Evolutionary conservation across 306 rosid genomes (phyloP), one percentile per base, ranked within the genome.

Genomic region (Amphicarpaea edgeworthii): DNA sequence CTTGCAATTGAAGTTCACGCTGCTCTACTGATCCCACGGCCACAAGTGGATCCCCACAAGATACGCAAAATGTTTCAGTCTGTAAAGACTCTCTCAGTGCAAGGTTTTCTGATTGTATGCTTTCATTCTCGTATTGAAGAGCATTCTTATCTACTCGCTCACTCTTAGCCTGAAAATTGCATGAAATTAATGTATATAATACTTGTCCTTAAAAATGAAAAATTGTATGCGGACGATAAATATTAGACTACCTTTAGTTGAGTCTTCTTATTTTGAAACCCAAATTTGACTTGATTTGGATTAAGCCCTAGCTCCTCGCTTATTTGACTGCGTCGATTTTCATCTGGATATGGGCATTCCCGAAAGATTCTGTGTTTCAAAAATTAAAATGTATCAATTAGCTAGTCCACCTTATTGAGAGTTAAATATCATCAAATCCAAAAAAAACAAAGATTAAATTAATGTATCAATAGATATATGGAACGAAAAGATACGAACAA

Each of bases 201-300:
- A 67, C 62, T 14, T 45, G 20, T 28, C 19, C 4, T 8, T 21
- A 30, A 4, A 66, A 24, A 63, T 41, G 28, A 79, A 38, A 38
- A 4, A 45, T 32, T 30, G 42, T 51, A 5, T n/a, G n/a, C n/a
- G n/a, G n/a, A 45, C 14, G 12, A 57, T n/a, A 26, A 53, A 26
- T 49, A 34, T 34, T 0, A 89, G 6, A 34, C 0, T 38, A 90
- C 97, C 93, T 90, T 90, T 16, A 81, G 24, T 59, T 88, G 91
- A 41, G 89, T 81, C 53, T 90, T 84, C 83, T 84, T 86, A 79
- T 87, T 87, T 66, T 93, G 96, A 67, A 90, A 87, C 93, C 96
- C 90, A 67, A 81, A 86, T 67, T 86, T 86, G 42, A 93, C 62
- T 66, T 90, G 91, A 28, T 15, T 77, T 20, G 83, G 1, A 26